Evolutionary conservation across 306 rosid species (phyloP).

Genomic region (Trichosanthes cucumerina): DNA sequence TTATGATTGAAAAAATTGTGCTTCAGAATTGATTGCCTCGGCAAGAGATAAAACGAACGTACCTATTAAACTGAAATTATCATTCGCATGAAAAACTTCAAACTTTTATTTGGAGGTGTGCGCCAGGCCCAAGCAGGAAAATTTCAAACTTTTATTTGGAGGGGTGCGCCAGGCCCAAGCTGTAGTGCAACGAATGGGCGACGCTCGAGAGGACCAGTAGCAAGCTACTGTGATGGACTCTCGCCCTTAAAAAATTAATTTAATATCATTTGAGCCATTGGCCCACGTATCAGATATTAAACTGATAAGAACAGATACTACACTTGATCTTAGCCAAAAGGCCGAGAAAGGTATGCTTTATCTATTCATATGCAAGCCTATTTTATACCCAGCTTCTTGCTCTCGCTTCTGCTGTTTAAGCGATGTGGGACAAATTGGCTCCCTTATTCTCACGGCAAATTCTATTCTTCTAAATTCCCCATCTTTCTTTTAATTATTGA

Average conservation of each 20-base stretch:
- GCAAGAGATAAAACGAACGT: too few species aligned
- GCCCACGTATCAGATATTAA: constrained; percentile 4
- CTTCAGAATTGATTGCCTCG: too few species aligned
- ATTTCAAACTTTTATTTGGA: too few species aligned
- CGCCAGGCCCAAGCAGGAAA: too few species aligned
- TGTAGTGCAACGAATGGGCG: background rate
- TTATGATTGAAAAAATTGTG: too few species aligned
- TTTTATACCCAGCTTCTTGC: background rate
- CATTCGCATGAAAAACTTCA: too few species aligned
- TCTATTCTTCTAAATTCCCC: too few species aligned
- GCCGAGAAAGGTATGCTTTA: background rate
- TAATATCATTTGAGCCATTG: background rate
- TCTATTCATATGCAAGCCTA: background rate
- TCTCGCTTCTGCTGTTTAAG: background rate
- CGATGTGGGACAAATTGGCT: background rate
- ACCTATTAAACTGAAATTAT: too few species aligned
- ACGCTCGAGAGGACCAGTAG: background rate
- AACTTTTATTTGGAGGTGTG: too few species aligned
- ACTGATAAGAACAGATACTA: constrained; percentile 3
- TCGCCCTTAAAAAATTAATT: background rate
- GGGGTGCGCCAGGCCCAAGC: background rate
- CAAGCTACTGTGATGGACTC: background rate
- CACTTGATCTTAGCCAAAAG: constrained; percentile 7
- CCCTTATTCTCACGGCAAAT: too few species aligned
- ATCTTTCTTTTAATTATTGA: too few species aligned